Base-by-base conservation (phyloP, 805 yeast species). In the Yamadazyma sp. region DNA sequence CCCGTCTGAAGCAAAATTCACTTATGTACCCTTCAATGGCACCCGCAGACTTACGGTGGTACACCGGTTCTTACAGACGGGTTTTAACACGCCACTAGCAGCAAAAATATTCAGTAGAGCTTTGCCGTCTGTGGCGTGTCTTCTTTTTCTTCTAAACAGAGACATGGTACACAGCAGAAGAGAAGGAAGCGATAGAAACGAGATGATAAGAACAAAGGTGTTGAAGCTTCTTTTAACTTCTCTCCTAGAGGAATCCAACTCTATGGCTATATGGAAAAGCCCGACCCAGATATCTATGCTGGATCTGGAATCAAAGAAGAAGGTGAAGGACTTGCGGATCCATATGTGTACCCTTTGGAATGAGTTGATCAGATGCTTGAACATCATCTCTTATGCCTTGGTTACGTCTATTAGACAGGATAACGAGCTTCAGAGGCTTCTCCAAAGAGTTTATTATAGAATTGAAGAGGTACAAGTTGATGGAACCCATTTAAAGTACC, bases 341-440 rank as follows among this genome's bases (percentile, higher is more conserved):
- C 64, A 63, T 32, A 40, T 62, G 11, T 55, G 68, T 35, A 50
- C 46, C 24, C 21, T 66, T 5, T 68, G 73, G 73, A 43, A 46
- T 27, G 68, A 63, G 21, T 23, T 61, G n/a, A 41, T 68, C n/a
- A 38, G 71, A 12, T 33, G 63, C 12, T 35, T 52, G 5, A 66
- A 66, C 47, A 19, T 41, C 10, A 14, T 43, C 2, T 28, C 40
- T 1, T 42, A 32, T 19, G 23, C 35, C 12, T 39, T 42, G 25
- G 29, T 41, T 5, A 29, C 26, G 3, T 21, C 32, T 11, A 12
- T 13, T 4, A 23, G 20, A 22, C 19, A 12, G 5, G 39, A 38
- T 16, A 18, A 22, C 5, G 38, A 38, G 18, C 28, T 41, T 6
- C 43, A 41, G 26, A 10, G n/a, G 5, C 24, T 41, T 11, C 19